A percentile compares a stretch with the other conserved stretches of the same genome.
phyloP scores from a whole-genome alignment of 805 yeast species.

The Huiozyma naganishii region DNA sequence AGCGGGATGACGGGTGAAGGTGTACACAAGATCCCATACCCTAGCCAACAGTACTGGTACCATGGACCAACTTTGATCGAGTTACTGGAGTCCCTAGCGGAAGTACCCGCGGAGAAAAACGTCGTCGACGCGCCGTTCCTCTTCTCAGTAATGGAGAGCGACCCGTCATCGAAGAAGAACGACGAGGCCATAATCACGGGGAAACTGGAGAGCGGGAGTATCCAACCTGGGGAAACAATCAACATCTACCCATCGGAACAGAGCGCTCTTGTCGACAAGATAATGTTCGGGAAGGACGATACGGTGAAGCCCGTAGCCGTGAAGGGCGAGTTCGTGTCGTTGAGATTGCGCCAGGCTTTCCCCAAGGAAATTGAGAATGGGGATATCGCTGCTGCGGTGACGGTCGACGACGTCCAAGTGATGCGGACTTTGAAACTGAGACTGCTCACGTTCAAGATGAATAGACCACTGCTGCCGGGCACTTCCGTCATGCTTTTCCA shows the following conservation, averaged over 20 bases:
- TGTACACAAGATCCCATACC: constrained; percentile 62
- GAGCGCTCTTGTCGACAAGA: constrained; percentile 30
- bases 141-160: constrained; percentile 55
- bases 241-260: constrained; percentile 42
- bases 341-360: constrained; percentile 30
- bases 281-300: constrained; percentile 17
- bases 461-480: constrained; percentile 69
- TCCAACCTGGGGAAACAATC: constrained; percentile 63
- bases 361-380: constrained; percentile 45
- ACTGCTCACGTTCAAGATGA: constrained; percentile 51
- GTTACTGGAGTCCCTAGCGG: constrained; percentile 44
- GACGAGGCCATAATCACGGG: constrained; percentile 49
- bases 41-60: constrained; percentile 67
- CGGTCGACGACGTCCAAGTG: constrained; percentile 34
- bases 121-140: constrained; percentile 36
- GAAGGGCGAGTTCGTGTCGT: constrained; percentile 44
- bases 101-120: constrained; percentile 15
- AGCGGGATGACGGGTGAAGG: constrained; percentile 97
- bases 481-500: constrained; percentile 68
- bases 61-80: constrained; percentile 80
- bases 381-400: constrained; percentile 49
- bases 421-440: constrained; percentile 43
- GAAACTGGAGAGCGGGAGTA: constrained; percentile 52
- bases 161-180: constrained; percentile 34
- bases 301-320: constrained; percentile 28